Base-by-base conservation (phyloP, 768 basidiomycete genomes). In the Leucogyrophana mollusca region DNA sequence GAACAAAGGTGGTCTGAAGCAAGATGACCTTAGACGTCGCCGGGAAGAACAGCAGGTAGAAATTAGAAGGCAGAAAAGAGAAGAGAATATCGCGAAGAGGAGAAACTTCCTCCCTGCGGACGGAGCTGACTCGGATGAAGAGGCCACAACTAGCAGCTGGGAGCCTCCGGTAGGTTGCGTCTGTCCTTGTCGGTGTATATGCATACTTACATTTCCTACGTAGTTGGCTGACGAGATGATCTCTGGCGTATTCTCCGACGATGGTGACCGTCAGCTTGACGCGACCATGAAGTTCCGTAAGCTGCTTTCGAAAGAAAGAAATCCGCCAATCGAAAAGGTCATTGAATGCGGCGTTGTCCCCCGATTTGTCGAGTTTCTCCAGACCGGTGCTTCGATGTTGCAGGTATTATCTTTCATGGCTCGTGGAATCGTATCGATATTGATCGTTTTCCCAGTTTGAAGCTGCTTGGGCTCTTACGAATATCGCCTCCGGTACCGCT, bases 21-120 rank as follows among this genome's bases (percentile, higher is more conserved):
- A 83, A 58, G 92, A 95, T 50, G 92, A 98, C 67, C 87, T 98
- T 57, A 84, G 95, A 58, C 87, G 94, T 70, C 86, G 95, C 67
- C 85, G 96, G 49, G 96, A 98, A 68, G 94, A 99, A 66, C 92
- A 95, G 65, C 94, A 98, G 62, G 96, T 99, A 47, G 96, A 98
- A 78, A 97, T 99, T 77, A 81, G 96, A 64, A 82, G 93, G 63
- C 92, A 95, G 74, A 98, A 98, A 74, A 80, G 96, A 57, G 96
- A 99, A 67, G 96, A 99, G 70, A 94, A 94, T 67, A 94, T 98
- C 52, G 90, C 94, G 49, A 99, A 99, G 77, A 81, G 96, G 67
- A 79, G 96, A 52, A 97, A 97, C 69, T 90, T 95, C 64, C 77
- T 93, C 47, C 84, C 92, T 27, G 76, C 81, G 21, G 69, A 80